Percentiles rank a stretch among this genome's conserved stretches.
phyloP scores from a whole-genome alignment of 225 moss, liverwort and hornwort species.

The Lunularia cruciata region DNA sequence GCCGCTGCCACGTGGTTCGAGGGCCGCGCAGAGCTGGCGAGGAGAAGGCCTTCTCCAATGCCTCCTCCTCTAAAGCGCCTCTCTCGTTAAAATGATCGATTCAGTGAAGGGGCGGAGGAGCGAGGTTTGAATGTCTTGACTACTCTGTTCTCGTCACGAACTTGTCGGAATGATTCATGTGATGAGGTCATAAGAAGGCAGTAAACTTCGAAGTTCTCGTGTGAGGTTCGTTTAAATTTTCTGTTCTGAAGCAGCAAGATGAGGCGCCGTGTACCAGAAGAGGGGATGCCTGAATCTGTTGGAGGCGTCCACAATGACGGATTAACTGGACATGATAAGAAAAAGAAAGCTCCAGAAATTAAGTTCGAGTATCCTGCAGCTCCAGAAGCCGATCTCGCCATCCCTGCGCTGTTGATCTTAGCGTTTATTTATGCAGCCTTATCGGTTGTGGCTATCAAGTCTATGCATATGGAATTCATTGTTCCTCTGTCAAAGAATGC shows the following conservation, averaged over 20 bases:
- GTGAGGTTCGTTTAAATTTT: background rate
- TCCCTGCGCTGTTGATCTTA: slow-evolving; percentile 49
- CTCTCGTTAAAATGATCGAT: too few species aligned
- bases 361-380: slow-evolving; percentile 28
- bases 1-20: slow-evolving; percentile 7
- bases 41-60: background rate
- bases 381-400: slow-evolving; percentile 44
- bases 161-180: too few species aligned
- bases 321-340: background rate
- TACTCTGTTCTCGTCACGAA: too few species aligned
- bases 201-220: background rate
- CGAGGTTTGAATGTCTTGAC: too few species aligned
- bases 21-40: slow-evolving; percentile 11
- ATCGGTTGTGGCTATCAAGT: slow-evolving; percentile 58
- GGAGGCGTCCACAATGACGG: slow-evolving; percentile 16
- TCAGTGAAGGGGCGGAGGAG: too few species aligned
- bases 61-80: too few species aligned
- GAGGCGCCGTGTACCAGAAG: slow-evolving; percentile 20
- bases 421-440: slow-evolving; percentile 53
- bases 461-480: slow-evolving; percentile 82
- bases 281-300: slow-evolving; percentile 20
- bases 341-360: slow-evolving; percentile 21
- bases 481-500: slow-evolving; percentile 66
- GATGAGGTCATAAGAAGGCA: background rate
- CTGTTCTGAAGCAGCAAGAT: slow-evolving; percentile 2